Base-by-base conservation (phyloP, 2,329 filamentous ascomycete genomes). In the Ceratocystis cacaofunesta region DNA sequence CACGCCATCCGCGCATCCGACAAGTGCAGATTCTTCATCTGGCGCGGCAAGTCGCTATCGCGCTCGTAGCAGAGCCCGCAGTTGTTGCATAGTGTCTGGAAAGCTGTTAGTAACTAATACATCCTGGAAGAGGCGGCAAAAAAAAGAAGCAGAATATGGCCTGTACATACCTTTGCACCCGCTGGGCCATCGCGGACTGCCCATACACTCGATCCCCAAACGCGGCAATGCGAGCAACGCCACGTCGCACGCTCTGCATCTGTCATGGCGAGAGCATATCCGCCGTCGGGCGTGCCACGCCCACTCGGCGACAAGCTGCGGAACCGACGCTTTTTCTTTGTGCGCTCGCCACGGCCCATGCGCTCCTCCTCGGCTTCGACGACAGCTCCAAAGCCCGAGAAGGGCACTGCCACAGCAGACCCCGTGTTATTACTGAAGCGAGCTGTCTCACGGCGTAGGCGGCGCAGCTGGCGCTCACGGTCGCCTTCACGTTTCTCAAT, bases 401-500 rank as follows among this genome's bases (percentile, higher is more conserved):
- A 78, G 1, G 90, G 87, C 58, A 87, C 79, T n/a, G 88, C 86
- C 36, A 89, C 87, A 3, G 87, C 78, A 80, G 95, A 90, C 66
- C 89, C 89, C 0, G 89, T 82, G 25, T 88, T 94, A 57, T 89
- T 92, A 66, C 89, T 94, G 74, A 97, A 96, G 30, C 91, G 83
- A 1, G 92, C 92, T 8, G 92, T 97, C 75, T 99, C 94, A 72
- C 94, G 82, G 65, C 94, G 83, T 68, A 96, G 77, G 67, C 94
- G 82, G 67, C 94, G 82, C 48, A 96, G 88, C 75, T 97, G 90
- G 65, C 94, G 82, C 75, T 99, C 94, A 52, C 94, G 84, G 73
- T 99, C 94, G 63, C 90, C 90, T 75, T 99, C 94, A 32, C 94
- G 85, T 77, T 95, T 95, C 76, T 99, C 94, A 64, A 99, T 97